Evolutionary conservation across 1,284 basidiomycete species (phyloP), one percentile per base, ranked within the genome.

Genomic region (Austropuccinia psidii): DNA sequence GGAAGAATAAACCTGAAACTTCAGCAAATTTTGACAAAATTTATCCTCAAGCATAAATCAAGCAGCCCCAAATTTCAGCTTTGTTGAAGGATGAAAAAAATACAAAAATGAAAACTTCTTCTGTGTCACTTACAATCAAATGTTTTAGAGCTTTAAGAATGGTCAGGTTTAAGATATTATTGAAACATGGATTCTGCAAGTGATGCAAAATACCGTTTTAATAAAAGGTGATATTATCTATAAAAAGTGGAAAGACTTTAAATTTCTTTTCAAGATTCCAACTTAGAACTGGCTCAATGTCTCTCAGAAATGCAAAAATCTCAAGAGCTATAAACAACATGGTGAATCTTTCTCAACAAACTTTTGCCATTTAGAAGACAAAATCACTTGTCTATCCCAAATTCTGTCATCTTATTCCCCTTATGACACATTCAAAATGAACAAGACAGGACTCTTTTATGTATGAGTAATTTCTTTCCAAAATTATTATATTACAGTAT

Each of bases 241-340:
- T 15, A 54, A 69, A 15, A 69, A 69, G 27, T 1, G n/a, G 58
- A 13, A 52, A 69, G 5, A 57, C 52, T 50, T 43, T 69, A 15
- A 33, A 39, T 31, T 41, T 69, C 24, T 57, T 39, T 5, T 41
- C 47, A 24, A n/a, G 66, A n/a, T n/a, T n/a, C n/a, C n/a, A n/a
- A n/a, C n/a, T n/a, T n/a, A n/a, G n/a, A n/a, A 54, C 17, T 69
- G 66, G 66, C 21, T 69, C 1, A 13, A 50, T 1, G 55, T 41
- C 6, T 69, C 58, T 54, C 55, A 69, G 17, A 39, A 21, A 3
- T 4, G 66, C 7, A 55, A 69, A 27, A 41, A 41, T 1, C 54
- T 69, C 3, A 57, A 58, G 11, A 24, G 24, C 19, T 49, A 19
- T 13, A 49, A 49, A 24, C 45, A 24, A 24, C 45, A 49, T 49